Evolutionary conservation across 2,329 filamentous ascomycete species (phyloP), one percentile per base, ranked within the genome.

Genomic region (Nigrograna mackinnonii): DNA sequence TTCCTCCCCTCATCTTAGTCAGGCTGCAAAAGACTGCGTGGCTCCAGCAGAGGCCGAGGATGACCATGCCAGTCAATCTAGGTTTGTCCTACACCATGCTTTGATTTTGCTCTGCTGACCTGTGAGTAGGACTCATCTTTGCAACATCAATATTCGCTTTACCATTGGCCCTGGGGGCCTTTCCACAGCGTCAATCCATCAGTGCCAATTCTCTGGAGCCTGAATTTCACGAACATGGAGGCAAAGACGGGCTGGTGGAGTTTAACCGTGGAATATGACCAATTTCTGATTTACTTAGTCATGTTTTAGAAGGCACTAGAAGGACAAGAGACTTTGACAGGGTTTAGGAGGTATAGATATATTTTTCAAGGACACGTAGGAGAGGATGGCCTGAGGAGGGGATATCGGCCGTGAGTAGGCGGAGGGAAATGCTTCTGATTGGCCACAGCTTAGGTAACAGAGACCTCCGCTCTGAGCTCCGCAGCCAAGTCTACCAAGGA

Each of bases 181-280:
- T 99, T 72, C 94, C 94, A 4, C 91, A 96, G 73, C 79, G 91
- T 51, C 89, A 99, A 75, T 82, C 82, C 50, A 87, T 97, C 31
- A 80, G 79, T 50, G 91, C 87, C 1, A 79, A 82, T 21, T 83
- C 76, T 37, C 73, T 99, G 43, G 94, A 97, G 77, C 77, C 86
- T 50, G 89, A 96, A 70, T 97, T 99, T 67, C 86, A 86, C 72
- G 86, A 83, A 5, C 82, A 81, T 43, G 91, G 90, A 22, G 92
- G 91, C 1, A 80, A 86, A 50, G 80, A 81, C 41, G 91, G 89
- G 0, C 77, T 90, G 75, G 88, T 99, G n/a, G 89, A 95, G 66
- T 97, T 99, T 72, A 97, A 99, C 70, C 83, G 94, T 61, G 94
- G 94, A 11, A 92, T 99, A 58, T 96, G 74, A 69, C 44, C 37